These are phyloP conservation scores for Tillandsia leiboldiana DNA, from an alignment of 176 grass and related monocot species.

Conservation along the genomic window DNA sequence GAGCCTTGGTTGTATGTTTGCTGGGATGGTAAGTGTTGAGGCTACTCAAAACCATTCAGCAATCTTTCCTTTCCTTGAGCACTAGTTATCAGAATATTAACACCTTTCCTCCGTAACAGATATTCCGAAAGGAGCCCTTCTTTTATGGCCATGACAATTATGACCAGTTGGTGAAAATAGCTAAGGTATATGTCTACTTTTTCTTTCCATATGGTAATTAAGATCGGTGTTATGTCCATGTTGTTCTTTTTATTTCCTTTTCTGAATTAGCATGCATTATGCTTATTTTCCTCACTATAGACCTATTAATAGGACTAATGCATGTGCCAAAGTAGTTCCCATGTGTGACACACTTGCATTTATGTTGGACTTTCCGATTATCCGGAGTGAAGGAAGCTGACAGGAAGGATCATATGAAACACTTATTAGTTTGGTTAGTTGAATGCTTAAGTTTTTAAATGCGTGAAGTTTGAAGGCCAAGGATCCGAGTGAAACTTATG, in stretches of 20 bases:
- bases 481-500: too few species aligned
- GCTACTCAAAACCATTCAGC: slow-evolving; percentile 9
- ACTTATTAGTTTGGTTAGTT: too few species aligned
- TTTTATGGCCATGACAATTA: slow-evolving; percentile 93
- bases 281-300: too few species aligned
- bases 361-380: too few species aligned
- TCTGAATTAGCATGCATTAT: too few species aligned
- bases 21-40: slow-evolving; percentile 60
- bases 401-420: too few species aligned
- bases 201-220: slow-evolving; percentile 2
- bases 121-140: slow-evolving; percentile 79
- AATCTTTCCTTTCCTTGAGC: background rate
- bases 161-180: slow-evolving; percentile 93
- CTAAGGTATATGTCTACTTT: slow-evolving; percentile 43
- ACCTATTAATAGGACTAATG: too few species aligned
- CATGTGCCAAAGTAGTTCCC: too few species aligned
- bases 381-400: too few species aligned
- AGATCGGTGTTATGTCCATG: background rate
- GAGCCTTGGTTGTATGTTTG: slow-evolving; percentile 99
- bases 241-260: background rate
- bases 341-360: too few species aligned
- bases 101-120: slow-evolving; percentile 24
- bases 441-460: too few species aligned
- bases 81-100: background rate
- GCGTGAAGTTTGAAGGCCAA: too few species aligned